Evolutionary conservation across 257 asterid genomes (phyloP), one percentile per base, ranked within the genome.

Genomic region (Dorcoceras hygrometricum): DNA sequence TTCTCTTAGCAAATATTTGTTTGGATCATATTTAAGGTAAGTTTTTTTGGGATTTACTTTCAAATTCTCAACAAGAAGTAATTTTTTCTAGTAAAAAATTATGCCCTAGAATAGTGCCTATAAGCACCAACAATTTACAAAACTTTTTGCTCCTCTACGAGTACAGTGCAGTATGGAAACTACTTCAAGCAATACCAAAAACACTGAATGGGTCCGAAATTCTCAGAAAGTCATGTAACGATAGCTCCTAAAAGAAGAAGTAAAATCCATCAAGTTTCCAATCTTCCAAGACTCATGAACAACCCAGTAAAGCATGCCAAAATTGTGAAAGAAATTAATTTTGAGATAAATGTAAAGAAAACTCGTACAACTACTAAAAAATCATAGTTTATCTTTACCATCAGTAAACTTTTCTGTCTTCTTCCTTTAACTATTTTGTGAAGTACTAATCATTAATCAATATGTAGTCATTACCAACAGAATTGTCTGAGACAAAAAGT

Each of bases 171-270:
- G 25, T 28, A 43, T 9, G 50, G 51, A 66, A 61, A 19, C 57
- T 32, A 48, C 72, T 71, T 59, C 25, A 68, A 80, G 75, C 77
- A 71, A 71, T 75, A 57, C 80, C 67, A 65, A 19, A 75, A 68
- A 65, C 58, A 73, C 39, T n/a, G 24, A 71, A 70, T 69, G 69
- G 22, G 67, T 63, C 61, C 46, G 65, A 69, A 57, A 60, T 70
- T 70, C 66, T 24, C 18, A 39, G 32, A 71, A 78, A 74, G 72
- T 57, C 69, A 70, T 39, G 20, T 59, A 56, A n/a, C 20, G 19
- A 46, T 56, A 65, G 57, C n/a, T 27, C 70, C 19, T 61, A 6
- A 63, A 7, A 62, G 56, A 8, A 57, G 43, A 56, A 20, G 46
- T 39, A 61, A 3, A 65, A 24, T 22, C 59, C 43, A 23, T 26